Base-by-base conservation (phyloP, 495 filamentous ascomycete species). In the Parachaetomium inaequale region DNA sequence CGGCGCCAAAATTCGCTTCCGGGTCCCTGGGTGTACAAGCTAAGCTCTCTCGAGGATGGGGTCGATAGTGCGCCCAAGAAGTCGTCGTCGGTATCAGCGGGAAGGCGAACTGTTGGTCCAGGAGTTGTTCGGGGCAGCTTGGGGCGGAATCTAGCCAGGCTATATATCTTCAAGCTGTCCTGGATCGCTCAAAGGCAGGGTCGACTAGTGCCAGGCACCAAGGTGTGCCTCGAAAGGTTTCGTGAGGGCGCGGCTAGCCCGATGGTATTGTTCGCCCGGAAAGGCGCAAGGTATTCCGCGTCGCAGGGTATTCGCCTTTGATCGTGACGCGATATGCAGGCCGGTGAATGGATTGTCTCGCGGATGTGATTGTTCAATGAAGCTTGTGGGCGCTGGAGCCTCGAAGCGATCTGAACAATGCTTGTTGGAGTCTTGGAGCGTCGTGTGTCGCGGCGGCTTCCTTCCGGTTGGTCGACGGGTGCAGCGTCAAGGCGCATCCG, bases 351-450 rank as follows among this genome's bases (percentile, higher is more conserved):
- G 26, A 45, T 45, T 58, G 60, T 63, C 45, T 58, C 61, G 46
- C 61, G 10, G 53, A 53, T 25, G 45, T 3, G 23, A 52, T 58
- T 56, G 54, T 34, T 57, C 54, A 46, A 55, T 66, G 28, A 45
- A n/a, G n/a, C 43, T 42, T 58, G 29, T 38, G 17, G 21, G 23
- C 15, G 50, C 51, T 52, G 54, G 25, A 63, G 56, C 60, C 60
- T 66, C 56, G 64, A 60, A 53, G 50, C 31, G 40, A 7, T 23
- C 40, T 26, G 52, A 56, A 63, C 59, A 59, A 63, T 59, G 60
- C 14, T 21, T 2, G 49, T 36, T 23, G 34, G 55, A 4, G 63
- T 45, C 47, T 55, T 49, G 49, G 43, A 49, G 28, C 42, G 28
- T 54, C 28, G 63, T 55, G 51, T 55, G 19, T 53, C 45, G 64